Base-by-base conservation (phyloP, 345 rosid species). In the Hibiscus tridactylites region DNA sequence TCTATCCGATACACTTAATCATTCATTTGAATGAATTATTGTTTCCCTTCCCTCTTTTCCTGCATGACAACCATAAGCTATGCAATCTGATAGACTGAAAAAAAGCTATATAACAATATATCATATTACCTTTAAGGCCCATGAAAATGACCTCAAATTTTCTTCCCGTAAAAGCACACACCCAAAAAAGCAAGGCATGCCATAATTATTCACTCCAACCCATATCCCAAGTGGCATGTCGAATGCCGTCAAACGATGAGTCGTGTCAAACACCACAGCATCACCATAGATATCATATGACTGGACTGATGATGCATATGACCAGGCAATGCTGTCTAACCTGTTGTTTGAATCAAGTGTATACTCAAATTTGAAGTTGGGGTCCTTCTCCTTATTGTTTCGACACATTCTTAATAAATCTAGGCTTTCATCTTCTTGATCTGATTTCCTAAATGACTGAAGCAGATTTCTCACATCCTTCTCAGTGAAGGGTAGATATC, bases 171-270 rank as follows among this genome's bases (percentile, higher is more conserved):
- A 78, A 73, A 94, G 90, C 65, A 85, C 90, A 71, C 97, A 94
- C n/a, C 96, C 90, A 60, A 94, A 94, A 90, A 94, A 94, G 85
- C 97, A 94, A 74, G 97, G 98, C 88, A 90, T 90, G 29, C 98
- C 97, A 66, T 91, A 94, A 72, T 91, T 94, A 70, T 94, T 91
- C 76, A 94, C 77, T 69, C 98, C 98, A 72, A 91, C 84, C 97
- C 96, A 94, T 82, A 94, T 84, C 70, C 96, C 97, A 72, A 94
- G 91, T n/a, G 98, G 98, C 96, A 94, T 84, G 86, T 94, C 98
- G 74, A 94, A 83, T 75, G 90, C 93, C 60, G 88, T 87, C 75
- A 91, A 81, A 64, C 92, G 94, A 76, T 94, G 98, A n/a, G 91
- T 90, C 3, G 97, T 87, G 81, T 93, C 96, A 60, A 93, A 93